These are phyloP conservation scores for sunflower (Helianthus annuus) DNA, from an alignment of 129 eudicot species.

Conservation along the genomic window DNA sequence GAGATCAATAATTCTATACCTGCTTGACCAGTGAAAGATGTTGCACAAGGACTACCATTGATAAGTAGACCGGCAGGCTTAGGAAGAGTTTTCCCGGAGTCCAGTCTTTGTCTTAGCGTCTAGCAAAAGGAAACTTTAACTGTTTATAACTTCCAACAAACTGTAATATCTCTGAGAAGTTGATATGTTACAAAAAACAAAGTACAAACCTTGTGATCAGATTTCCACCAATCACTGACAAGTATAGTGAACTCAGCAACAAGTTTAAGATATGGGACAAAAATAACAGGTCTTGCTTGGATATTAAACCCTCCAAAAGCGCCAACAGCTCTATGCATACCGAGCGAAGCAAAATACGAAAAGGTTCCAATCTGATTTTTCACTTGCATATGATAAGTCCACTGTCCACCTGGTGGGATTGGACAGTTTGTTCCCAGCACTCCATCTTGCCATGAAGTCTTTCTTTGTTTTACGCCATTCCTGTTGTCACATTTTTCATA, in stretches of 20 bases:
- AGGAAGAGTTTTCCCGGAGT: constrained; percentile 1
- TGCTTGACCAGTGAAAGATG: constrained; percentile 47
- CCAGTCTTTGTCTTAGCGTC: background rate
- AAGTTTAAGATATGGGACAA: constrained; percentile 60
- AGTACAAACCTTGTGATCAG: constrained; percentile 47
- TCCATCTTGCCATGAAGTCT: too few relatives aligned
- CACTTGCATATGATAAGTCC: too few relatives aligned
- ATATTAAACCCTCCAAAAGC: constrained; percentile 65
- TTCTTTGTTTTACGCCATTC: too few relatives aligned
- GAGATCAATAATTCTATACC: constrained; percentile 32
- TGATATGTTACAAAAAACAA: background rate
- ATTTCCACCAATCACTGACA: constrained; percentile 48
- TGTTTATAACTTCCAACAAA: background rate
- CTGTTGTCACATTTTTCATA: too few relatives aligned
- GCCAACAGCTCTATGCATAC: constrained; percentile 70
- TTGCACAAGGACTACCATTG: constrained; percentile 43
- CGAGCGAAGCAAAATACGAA: background rate
- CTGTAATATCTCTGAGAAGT: background rate
- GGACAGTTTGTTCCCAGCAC: too few relatives aligned
- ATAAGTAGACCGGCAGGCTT: background rate
- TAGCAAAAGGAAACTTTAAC: background rate
- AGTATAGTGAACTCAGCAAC: constrained; percentile 52
- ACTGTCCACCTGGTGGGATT: too few relatives aligned
- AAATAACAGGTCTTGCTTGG: constrained; percentile 45
- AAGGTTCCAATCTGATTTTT: too few relatives aligned